Evolutionary conservation across 768 basidiomycete species (phyloP), one percentile per base, ranked within the genome.

Genomic region (Russula vinacea): DNA sequence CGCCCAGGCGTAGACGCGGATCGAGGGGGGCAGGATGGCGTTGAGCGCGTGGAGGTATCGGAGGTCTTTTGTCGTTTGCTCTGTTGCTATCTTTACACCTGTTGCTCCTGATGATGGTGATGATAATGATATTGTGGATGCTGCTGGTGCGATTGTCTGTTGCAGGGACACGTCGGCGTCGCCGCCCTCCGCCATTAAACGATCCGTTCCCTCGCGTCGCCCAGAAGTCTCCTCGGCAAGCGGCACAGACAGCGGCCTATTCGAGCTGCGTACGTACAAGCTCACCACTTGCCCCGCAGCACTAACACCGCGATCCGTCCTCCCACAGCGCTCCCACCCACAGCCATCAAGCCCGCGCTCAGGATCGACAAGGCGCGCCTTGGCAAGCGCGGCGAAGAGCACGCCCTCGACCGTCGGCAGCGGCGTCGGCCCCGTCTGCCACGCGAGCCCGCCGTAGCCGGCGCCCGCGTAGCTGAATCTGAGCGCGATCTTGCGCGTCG

Each of bases 271-370:
- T 14, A 97, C 86, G 89, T 92, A 94, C 9, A 99, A 79, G 56
- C 90, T 92, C 56, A 98, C 81, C 26, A 98, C 94, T 73, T 98
- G 96, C 3, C 93, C 94, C 9, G 89, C 90, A 44, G 89, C 92
- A 73, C 94, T 96, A 63, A 99, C 97, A 0, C 96, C 95, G 22
- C 88, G 82, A 79, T 99, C 97, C 32, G 97, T 98, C 71, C 97
- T 77, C 14, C 97, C 96, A 74, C 97, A 98, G 68, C 84, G 82
- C 72, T 90, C 87, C 86, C 92, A 98, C 40, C 84, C 90, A 71
- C 93, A 94, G 0, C 91, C 95, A 17, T 94, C 89, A 60, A 89
- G 78, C 5, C 92, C 92, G 5, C 76, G 81, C 3, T 80, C 83
- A 1, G 80, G 80, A 71, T 96, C 91, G 13, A 98, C 83, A 50